Percentiles rank a stretch among this genome's conserved stretches.
Conservation (phyloP, 2,329 filamentous ascomycete species). For the Fusarium solani-melongenae region DNA sequence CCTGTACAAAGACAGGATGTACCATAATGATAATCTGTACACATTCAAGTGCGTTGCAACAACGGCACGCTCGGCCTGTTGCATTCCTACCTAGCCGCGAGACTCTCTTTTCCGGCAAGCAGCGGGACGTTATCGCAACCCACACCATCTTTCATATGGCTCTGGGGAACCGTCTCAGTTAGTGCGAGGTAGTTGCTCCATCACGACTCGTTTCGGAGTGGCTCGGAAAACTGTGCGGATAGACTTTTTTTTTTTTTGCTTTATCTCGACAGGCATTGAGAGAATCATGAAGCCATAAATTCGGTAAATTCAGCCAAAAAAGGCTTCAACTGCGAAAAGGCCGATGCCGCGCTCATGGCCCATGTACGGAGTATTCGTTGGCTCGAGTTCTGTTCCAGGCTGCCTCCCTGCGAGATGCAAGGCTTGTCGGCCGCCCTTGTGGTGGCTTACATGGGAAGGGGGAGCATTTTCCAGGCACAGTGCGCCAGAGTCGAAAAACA, state of each 20-base stretch:
- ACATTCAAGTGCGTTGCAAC: not conserved
- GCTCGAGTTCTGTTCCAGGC: constrained; percentile 8
- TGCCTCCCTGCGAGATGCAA: constrained; percentile 20
- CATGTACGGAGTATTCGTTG: constrained; percentile 10
- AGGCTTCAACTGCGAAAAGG: constrained; percentile 13
- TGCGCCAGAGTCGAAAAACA: constrained; percentile 17
- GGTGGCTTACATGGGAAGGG: constrained; percentile 24
- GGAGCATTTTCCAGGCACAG: constrained; percentile 28
- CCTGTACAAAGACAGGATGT: not conserved
- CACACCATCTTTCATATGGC: constrained; percentile 25
- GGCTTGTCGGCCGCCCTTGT: constrained; percentile 13
- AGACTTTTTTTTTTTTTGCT: not conserved
- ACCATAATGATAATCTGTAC: not conserved
- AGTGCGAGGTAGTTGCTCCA: constrained; percentile 7
- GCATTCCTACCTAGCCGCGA: not conserved
- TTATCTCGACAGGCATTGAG: constrained; percentile 3
- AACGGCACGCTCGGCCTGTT: not conserved
- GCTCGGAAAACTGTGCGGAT: constrained; percentile 5
- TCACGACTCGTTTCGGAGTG: not conserved
- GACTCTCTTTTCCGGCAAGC: not conserved
- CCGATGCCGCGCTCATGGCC: constrained; percentile 20
- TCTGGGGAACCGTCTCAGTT: constrained; percentile 4
- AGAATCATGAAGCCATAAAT: not conserved
- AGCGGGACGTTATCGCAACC: constrained; percentile 6
- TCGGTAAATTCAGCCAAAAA: constrained; percentile 13